phyloP scores from a whole-genome alignment of 140 eudicot genomes.

The Ambrosia hybrid region DNA sequence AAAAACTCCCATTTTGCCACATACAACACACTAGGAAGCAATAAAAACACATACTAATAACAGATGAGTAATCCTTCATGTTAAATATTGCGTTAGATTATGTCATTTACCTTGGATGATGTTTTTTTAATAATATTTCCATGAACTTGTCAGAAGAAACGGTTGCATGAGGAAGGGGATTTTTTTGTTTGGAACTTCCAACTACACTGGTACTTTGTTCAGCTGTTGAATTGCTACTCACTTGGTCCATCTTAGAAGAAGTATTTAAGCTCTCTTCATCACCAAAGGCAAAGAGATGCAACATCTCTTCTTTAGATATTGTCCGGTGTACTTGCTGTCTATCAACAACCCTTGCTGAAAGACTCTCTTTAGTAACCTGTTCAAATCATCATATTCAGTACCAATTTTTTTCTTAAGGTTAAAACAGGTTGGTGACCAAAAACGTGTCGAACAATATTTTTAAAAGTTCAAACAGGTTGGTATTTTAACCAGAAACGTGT shows the following conservation, averaged over 20 bases:
- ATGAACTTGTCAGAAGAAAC: conserved; percentile 70
- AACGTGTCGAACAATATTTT: not conserved
- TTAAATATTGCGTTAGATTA: not conserved
- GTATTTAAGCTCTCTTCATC: conserved; percentile 71
- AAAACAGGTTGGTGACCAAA: not conserved
- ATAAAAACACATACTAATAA: too few species aligned
- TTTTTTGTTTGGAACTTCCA: conserved; percentile 34
- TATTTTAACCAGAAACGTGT: not conserved
- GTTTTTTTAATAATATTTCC: conserved; percentile 60
- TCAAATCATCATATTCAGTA: not conserved
- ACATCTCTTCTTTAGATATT: conserved; percentile 95
- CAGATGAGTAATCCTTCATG: not conserved
- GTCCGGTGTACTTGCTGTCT: conserved; percentile 94
- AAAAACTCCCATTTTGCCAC: too few species aligned
- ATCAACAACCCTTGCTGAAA: conserved; percentile 97
- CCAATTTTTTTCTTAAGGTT: not conserved
- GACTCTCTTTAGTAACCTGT: conserved; percentile 94
- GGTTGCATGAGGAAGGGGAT: conserved; percentile 46
- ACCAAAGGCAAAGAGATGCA: conserved; percentile 83
- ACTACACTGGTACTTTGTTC: conserved; percentile 27
- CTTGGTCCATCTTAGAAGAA: conserved; percentile 38
- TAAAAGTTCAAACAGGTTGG: not conserved
- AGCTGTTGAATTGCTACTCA: conserved; percentile 26
- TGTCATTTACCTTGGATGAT: conserved; percentile 64
- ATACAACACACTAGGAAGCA: too few species aligned